Percentiles rank a stretch among this genome's conserved stretches.
Evolutionary conservation across 495 filamentous ascomycete genomes (phyloP).

Genomic region (Hamigera avellanea): DNA sequence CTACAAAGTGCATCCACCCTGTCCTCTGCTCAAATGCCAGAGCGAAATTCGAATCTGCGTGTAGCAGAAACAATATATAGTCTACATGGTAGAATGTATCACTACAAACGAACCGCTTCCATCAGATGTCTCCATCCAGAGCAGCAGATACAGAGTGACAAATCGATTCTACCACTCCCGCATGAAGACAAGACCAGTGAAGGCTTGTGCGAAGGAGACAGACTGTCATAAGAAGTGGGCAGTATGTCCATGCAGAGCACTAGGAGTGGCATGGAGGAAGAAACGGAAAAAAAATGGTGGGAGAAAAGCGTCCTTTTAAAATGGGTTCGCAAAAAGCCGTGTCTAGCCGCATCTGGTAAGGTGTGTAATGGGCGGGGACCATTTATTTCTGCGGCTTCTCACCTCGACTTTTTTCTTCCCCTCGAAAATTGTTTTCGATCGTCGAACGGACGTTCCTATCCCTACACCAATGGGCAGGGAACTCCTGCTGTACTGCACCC

Average conservation of each 20-base stretch:
- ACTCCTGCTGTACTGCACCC: constrained; percentile 11
- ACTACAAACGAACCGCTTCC: constrained; percentile 67
- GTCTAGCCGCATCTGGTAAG: constrained; percentile 5
- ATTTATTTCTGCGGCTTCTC: constrained; percentile 8
- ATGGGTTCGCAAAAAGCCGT: too few relatives aligned
- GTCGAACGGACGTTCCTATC: too few relatives aligned
- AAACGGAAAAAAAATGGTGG: too few relatives aligned
- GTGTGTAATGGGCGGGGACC: not conserved
- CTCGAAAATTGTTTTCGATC: too few relatives aligned
- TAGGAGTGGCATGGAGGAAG: constrained; percentile 31
- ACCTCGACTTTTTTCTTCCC: too few relatives aligned
- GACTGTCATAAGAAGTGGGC: constrained; percentile 34
- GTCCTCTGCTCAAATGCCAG: too few relatives aligned
- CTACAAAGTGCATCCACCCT: too few relatives aligned
- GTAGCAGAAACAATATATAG: too few relatives aligned
- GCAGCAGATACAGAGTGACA: constrained; percentile 92
- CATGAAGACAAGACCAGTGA: constrained; percentile 53
- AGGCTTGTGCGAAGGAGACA: constrained; percentile 41
- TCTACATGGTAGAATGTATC: constrained; percentile 41
- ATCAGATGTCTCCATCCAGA: constrained; percentile 66
- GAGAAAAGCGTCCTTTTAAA: too few relatives aligned
- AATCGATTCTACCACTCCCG: constrained; percentile 59
- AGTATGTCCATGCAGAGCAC: constrained; percentile 41
- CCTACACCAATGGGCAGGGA: constrained; percentile 14
- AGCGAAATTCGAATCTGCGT: too few relatives aligned